A percentile compares a stretch with the other conserved stretches of the same genome.
Conservation (phyloP, 352 stramenopile genomes). For the Phytophthora foliorum region DNA sequence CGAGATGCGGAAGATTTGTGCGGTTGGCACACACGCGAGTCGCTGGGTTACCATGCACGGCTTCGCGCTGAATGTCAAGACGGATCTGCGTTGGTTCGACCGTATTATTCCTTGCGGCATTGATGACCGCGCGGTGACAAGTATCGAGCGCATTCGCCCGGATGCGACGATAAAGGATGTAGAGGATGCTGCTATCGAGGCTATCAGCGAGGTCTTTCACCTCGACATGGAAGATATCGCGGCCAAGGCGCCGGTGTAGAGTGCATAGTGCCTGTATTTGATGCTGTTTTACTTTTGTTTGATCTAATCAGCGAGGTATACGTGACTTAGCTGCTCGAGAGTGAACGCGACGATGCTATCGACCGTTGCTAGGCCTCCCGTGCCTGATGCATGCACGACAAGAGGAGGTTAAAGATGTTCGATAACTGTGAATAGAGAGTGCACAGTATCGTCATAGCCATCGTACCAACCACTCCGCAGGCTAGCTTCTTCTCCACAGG, state of each 20-base stretch:
- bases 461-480: constrained; percentile 93
- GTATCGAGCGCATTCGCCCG: constrained; percentile 68
- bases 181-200: constrained; percentile 70
- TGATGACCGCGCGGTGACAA: constrained; percentile 88
- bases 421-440: constrained; percentile 34
- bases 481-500: constrained; percentile 95
- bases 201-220: constrained; percentile 77
- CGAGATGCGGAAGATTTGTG: constrained; percentile 95
- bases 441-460: constrained; percentile 8
- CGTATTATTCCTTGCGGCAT: constrained; percentile 98
- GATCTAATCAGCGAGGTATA: constrained; percentile 26
- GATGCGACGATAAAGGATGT: constrained; percentile 66
- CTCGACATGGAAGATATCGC: constrained; percentile 66
- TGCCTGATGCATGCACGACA: constrained; percentile 42
- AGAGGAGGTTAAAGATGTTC: constrained; percentile 11
- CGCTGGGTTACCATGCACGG: constrained; percentile 99
- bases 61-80: constrained; percentile 97
- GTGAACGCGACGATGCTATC: constrained; percentile 61
- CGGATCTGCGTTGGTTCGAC: constrained; percentile 94
- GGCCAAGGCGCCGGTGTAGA: constrained; percentile 49
- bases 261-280: constrained; percentile 24
- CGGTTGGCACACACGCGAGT: constrained; percentile 95
- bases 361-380: constrained; percentile 74
- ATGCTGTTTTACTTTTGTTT: constrained; percentile 22
- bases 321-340: constrained; percentile 34